Percentiles rank a stretch among this genome's conserved stretches.
Evolutionary conservation across 83 land plant species (phyloP).

Genomic region (Thuja plicata): DNA sequence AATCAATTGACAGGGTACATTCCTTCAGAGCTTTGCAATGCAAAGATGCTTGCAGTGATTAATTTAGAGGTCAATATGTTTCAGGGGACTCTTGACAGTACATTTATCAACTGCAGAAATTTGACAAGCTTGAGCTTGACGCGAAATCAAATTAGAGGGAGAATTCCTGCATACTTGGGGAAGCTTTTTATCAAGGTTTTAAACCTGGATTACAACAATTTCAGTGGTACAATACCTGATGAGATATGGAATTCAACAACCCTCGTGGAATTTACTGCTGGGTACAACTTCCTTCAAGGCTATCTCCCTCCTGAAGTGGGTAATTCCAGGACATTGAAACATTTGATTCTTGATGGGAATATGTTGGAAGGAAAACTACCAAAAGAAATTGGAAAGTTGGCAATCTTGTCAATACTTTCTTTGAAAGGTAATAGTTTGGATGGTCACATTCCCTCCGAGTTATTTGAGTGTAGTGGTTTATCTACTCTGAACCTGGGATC

Average conservation of each 20-base stretch:
- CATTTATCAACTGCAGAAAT: conserved; percentile 34
- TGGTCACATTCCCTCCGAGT: conserved; percentile 50
- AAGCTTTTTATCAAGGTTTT: conserved; percentile 43
- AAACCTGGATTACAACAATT: conserved; percentile 47
- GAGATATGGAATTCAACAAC: conserved; percentile 57
- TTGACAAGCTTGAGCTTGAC: conserved; percentile 33
- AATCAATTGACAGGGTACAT: conserved; percentile 46
- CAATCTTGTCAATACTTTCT: conserved; percentile 51
- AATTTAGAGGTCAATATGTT: conserved; percentile 34
- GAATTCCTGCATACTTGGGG: conserved; percentile 49
- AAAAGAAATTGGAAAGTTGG: conserved; percentile 48
- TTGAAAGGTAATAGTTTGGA: conserved; percentile 45
- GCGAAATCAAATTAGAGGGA: conserved; percentile 41
- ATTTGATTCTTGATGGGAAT: conserved; percentile 61
- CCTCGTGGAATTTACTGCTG: conserved; percentile 51
- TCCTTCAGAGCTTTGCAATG: conserved; percentile 32
- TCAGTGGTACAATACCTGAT: conserved; percentile 43
- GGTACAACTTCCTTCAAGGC: conserved; percentile 52
- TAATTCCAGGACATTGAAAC: conserved; percentile 24
- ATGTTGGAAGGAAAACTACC: conserved; percentile 66
- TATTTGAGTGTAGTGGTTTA: conserved; percentile 44
- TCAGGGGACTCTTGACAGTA: conserved; percentile 29
- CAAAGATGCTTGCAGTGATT: conserved; percentile 20
- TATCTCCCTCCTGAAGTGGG: conserved; percentile 37
- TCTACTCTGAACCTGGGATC: conserved; percentile 38